These are phyloP conservation scores for Atalantia buxifolia DNA, from an alignment of 345 rosid species.

Conservation along the genomic window DNA sequence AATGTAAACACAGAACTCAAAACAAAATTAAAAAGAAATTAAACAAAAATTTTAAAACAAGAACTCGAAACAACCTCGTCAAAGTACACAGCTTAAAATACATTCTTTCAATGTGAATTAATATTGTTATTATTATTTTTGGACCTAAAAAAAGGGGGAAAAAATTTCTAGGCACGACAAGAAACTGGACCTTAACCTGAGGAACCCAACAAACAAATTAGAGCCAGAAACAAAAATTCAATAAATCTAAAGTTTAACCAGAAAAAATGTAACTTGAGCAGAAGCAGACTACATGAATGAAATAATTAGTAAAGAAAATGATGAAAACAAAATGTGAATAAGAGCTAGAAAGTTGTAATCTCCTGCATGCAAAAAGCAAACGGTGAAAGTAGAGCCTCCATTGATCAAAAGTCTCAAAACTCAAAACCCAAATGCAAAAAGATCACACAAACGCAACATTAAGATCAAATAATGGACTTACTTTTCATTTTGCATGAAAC, in stretches of 20 bases:
- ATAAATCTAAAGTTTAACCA: background rate
- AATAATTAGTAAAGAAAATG: background rate
- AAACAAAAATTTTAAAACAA: background rate
- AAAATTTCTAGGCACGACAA: background rate
- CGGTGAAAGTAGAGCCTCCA: background rate
- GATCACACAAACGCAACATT: background rate
- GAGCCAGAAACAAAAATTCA: background rate
- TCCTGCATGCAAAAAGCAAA: constrained; percentile 16
- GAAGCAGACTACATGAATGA: background rate
- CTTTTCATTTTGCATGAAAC: background rate
- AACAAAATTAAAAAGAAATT: background rate
- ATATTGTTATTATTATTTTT: too few relatives aligned
- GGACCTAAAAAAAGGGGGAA: too few relatives aligned
- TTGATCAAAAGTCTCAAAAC: background rate
- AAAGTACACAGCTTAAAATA: background rate
- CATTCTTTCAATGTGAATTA: background rate
- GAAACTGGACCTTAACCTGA: background rate
- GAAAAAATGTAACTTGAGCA: background rate
- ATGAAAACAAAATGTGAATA: background rate
- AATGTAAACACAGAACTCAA: background rate
- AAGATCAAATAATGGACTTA: background rate
- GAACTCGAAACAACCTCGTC: background rate
- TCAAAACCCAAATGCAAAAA: constrained; percentile 8
- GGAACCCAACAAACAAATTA: background rate
- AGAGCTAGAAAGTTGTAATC: background rate